A percentile compares a stretch with the other conserved stretches of the same genome.
Conservation (phyloP, 2,329 filamentous ascomycete genomes). For the Xylariales sp. region DNA sequence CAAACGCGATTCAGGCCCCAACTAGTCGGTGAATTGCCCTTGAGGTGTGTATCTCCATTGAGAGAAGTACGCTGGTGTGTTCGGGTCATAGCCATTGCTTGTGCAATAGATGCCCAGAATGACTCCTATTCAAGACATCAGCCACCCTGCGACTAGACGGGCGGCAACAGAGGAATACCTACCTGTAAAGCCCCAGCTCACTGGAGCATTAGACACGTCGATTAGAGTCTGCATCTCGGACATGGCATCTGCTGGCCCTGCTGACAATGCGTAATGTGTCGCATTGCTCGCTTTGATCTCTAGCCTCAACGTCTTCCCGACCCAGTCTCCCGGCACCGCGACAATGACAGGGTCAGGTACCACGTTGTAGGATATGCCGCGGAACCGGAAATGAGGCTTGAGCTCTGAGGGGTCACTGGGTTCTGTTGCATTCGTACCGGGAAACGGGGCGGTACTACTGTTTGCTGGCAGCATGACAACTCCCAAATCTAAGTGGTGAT, state of each 20-base stretch:
- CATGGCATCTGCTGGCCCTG: slow-evolving; percentile 27
- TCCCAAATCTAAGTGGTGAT: slow-evolving; percentile 46
- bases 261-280: slow-evolving; percentile 39
- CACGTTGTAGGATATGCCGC: slow-evolving; percentile 35
- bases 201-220: slow-evolving; percentile 28
- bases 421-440: slow-evolving; percentile 12
- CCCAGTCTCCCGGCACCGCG: slow-evolving; percentile 36
- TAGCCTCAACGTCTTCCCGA: slow-evolving; percentile 28
- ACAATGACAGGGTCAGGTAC: slow-evolving; percentile 32
- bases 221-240: slow-evolving; percentile 28
- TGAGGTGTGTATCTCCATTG: slow-evolving; percentile 38
- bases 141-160: background rate
- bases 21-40: slow-evolving; percentile 25
- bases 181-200: slow-evolving; percentile 38
- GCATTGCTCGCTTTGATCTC: slow-evolving; percentile 39
- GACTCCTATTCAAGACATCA: slow-evolving; percentile 27
- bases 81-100: slow-evolving; percentile 39
- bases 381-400: slow-evolving; percentile 39
- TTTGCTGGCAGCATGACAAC: slow-evolving; percentile 31
- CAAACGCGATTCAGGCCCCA: background rate
- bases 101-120: slow-evolving; percentile 46
- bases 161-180: slow-evolving; percentile 9
- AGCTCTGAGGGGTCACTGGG: slow-evolving; percentile 13
- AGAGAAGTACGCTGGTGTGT: slow-evolving; percentile 36
- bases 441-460: slow-evolving; percentile 19